Conservation (phyloP, 345 rosid genomes). For the Euphorbia lathyris region DNA sequence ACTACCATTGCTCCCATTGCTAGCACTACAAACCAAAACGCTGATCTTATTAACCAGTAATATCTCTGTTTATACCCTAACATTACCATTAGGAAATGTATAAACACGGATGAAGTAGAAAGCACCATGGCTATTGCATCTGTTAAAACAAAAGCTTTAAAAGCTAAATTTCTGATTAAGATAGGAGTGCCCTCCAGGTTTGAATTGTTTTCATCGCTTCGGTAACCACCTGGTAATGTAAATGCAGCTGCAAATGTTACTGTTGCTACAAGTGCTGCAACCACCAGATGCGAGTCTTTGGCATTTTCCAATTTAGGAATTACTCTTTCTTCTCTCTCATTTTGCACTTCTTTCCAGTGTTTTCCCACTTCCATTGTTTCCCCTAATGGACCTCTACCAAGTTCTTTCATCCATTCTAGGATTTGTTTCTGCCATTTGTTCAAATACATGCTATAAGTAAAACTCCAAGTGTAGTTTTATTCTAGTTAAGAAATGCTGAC, state of each 20-base stretch:
- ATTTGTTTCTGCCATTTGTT: background rate
- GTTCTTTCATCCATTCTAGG: background rate
- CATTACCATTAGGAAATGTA: background rate
- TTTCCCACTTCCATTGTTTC: background rate
- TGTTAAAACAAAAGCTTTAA: no score
- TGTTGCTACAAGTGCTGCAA: slow-evolving; percentile 18
- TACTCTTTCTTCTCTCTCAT: background rate
- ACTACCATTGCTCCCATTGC: background rate
- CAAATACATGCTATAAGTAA: no score
- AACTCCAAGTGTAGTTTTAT: no score
- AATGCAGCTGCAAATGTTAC: slow-evolving; percentile 23
- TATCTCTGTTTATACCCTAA: background rate
- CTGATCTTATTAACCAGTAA: background rate
- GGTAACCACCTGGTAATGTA: slow-evolving; percentile 24
- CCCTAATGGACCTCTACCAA: slow-evolving; percentile 5
- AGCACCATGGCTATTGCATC: no score
- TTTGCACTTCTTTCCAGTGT: background rate
- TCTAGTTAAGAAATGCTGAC: no score
- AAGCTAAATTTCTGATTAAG: background rate
- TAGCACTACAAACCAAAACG: background rate
- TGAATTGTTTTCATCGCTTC: background rate
- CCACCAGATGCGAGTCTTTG: slow-evolving; percentile 7
- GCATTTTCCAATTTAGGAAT: background rate
- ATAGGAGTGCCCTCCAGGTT: slow-evolving; percentile 3
- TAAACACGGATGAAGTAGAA: background rate